phyloP scores from a whole-genome alignment of 306 rosid genomes.

The Begonia loranthoides region DNA sequence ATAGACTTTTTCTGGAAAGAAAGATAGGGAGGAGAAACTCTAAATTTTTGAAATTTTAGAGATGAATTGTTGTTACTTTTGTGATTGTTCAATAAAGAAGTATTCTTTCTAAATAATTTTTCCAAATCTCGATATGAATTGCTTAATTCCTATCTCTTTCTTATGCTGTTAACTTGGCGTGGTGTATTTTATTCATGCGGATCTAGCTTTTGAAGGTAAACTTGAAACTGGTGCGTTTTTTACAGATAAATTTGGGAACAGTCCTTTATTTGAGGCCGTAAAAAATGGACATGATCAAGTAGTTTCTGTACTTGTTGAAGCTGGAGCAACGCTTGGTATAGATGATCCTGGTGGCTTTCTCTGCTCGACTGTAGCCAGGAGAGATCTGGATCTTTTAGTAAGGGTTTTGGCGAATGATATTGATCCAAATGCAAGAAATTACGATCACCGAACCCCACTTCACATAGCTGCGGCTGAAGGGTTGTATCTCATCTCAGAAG shows the following conservation, averaged over 20 bases:
- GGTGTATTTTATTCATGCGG: no score
- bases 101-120: no score
- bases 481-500: conserved; percentile 23
- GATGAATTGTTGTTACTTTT: no score
- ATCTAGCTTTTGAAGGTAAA: neutral
- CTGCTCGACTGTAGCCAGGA: conserved; percentile 31
- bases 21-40: no score
- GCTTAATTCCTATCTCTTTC: no score
- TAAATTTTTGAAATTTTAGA: no score
- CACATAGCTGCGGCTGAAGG: conserved; percentile 63
- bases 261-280: conserved; percentile 59
- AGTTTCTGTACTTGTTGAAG: conserved; percentile 30
- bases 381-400: conserved; percentile 25
- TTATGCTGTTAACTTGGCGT: no score
- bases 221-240: conserved; percentile 1
- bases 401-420: conserved; percentile 32
- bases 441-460: conserved; percentile 44
- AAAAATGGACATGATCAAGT: conserved; percentile 45
- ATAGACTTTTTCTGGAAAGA: no score
- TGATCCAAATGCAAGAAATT: conserved; percentile 53
- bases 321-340: conserved; percentile 36
- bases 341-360: conserved; percentile 46
- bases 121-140: no score
- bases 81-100: no score
- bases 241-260: conserved; percentile 48